phyloP scores from a whole-genome alignment of 192 early-diverging fungal genomes.

The Pilobolus umbonatus region DNA sequence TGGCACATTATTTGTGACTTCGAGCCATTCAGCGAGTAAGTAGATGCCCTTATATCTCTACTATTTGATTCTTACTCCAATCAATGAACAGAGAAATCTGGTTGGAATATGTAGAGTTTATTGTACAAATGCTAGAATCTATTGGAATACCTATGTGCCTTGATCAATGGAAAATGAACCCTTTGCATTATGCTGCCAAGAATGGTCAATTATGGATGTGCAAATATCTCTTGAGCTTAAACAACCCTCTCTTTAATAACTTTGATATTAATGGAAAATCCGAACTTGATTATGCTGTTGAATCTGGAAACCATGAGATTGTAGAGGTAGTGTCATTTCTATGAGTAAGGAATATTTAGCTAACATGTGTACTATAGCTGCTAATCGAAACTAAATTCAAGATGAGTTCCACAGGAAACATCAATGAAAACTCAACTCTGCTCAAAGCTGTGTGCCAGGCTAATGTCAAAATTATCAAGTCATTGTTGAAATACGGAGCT shows the following conservation, averaged over 20 bases:
- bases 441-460: conserved; percentile 5
- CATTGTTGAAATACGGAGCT: conserved; percentile 25
- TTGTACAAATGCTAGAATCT: conserved; percentile 18
- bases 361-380: not conserved
- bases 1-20: conserved; percentile 43
- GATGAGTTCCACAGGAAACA: too few species aligned
- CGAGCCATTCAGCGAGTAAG: conserved; percentile 23
- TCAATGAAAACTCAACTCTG: conserved; percentile 4
- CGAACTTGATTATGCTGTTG: conserved; percentile 42
- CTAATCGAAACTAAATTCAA: not conserved
- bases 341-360: not conserved
- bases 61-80: not conserved
- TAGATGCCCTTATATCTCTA: not conserved
- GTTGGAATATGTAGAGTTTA: conserved; percentile 39
- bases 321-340: conserved; percentile 22
- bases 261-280: conserved; percentile 33
- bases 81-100: conserved; percentile 21
- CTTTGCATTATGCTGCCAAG: conserved; percentile 50
- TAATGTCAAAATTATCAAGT: conserved; percentile 6
- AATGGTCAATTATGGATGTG: conserved; percentile 28
- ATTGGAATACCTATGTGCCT: conserved; percentile 9
- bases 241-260: conserved; percentile 1
- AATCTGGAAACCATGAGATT: conserved; percentile 10
- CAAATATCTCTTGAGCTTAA: conserved; percentile 18
- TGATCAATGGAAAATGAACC: conserved; percentile 30